phyloP scores from a whole-genome alignment of 1,284 basidiomycete genomes.

The Vanrija humicola region DNA sequence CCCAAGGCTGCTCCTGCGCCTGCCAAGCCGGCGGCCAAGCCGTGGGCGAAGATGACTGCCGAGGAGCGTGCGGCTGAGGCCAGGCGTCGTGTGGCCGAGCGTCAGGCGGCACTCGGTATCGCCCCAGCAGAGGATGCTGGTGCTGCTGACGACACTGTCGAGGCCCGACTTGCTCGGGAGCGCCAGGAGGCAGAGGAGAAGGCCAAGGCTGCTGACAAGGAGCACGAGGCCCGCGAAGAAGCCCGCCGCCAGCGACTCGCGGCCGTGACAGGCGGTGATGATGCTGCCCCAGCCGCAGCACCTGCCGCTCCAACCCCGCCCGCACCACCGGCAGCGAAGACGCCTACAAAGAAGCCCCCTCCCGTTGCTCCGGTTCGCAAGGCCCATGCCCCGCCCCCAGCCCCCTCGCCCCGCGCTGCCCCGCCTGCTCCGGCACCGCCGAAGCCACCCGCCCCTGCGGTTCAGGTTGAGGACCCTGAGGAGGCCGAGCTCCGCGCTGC shows the following conservation, averaged over 20 bases:
- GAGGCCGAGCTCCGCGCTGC: conserved; percentile 60
- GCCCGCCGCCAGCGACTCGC: conserved; percentile 65
- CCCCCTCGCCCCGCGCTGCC: conserved; percentile 10
- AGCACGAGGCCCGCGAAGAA: conserved; percentile 70
- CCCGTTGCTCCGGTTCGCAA: conserved; percentile 10
- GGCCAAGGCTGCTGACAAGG: conserved; percentile 65
- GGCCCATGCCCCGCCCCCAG: conserved; percentile 32
- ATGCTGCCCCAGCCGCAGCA: conserved; percentile 22
- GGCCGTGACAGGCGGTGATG: conserved; percentile 53
- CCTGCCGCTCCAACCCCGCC: conserved; percentile 33
- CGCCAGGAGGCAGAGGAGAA: conserved; percentile 81
- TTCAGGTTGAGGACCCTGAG: conserved; percentile 56
- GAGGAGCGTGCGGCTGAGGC: conserved; percentile 84
- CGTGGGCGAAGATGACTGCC: conserved; percentile 70
- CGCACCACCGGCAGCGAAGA: conserved; percentile 33
- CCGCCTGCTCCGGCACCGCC: conserved; percentile 43
- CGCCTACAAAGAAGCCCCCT: conserved; percentile 35
- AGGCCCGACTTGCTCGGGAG: conserved; percentile 76
- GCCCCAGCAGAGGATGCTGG: conserved; percentile 51
- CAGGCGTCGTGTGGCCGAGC: conserved; percentile 75
- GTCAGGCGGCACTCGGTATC: conserved; percentile 80
- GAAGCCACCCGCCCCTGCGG: conserved; percentile 44
- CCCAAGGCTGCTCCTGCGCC: conserved; percentile 49
- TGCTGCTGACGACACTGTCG: conserved; percentile 67
- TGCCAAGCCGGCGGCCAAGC: conserved; percentile 54